These are phyloP conservation scores for Phialophora tarda DNA, from an alignment of 2,329 filamentous ascomycete species.

Conservation along the genomic window DNA sequence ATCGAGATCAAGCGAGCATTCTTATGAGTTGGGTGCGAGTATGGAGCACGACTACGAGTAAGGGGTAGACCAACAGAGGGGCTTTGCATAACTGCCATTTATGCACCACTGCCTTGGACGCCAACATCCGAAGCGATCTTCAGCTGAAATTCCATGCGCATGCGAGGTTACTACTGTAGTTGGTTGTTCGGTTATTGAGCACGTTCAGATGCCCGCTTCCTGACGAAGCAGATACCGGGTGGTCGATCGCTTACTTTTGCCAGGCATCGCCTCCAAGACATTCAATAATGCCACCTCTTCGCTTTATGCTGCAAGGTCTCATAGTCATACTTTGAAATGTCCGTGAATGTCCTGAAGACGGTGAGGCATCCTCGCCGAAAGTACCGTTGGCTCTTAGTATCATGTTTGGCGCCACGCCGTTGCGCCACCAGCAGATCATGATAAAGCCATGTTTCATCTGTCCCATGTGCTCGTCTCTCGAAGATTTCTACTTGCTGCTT, in stretches of 20 bases:
- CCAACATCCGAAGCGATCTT: not conserved
- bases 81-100: not conserved
- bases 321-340: not conserved
- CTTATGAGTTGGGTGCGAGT: not conserved
- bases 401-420: conserved; percentile 16
- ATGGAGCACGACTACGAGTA: not conserved
- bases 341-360: not conserved
- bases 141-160: not conserved
- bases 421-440: conserved; percentile 2
- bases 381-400: conserved; percentile 18
- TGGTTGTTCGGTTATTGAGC: not conserved
- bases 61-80: not conserved
- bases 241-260: conserved; percentile 8
- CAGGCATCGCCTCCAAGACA: not conserved
- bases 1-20: not conserved
- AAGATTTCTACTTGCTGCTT: conserved; percentile 11
- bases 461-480: conserved; percentile 14
- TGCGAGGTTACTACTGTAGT: not conserved
- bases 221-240: not conserved
- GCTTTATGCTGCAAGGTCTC: not conserved
- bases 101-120: not conserved
- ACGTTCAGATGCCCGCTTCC: not conserved
- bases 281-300: not conserved
- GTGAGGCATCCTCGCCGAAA: not conserved
- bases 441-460: conserved; percentile 24